phyloP scores from a whole-genome alignment of 2,329 filamentous ascomycete genomes.

The Seiridium unicorne region DNA sequence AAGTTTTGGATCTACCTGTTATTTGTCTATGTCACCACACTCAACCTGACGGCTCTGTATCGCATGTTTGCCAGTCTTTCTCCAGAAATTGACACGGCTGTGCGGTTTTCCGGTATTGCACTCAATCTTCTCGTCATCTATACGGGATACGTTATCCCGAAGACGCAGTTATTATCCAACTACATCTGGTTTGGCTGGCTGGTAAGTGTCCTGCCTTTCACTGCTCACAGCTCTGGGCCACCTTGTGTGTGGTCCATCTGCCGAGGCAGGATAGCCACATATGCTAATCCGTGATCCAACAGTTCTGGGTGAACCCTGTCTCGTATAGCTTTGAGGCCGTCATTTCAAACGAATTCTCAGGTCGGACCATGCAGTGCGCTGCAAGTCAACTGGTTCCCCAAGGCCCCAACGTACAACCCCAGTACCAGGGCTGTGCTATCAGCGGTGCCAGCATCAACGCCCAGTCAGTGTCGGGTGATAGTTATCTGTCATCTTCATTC shows the following conservation, averaged over 20 bases:
- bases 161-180: slow-evolving; percentile 50
- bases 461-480: slow-evolving; percentile 48
- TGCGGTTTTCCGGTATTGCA: slow-evolving; percentile 53
- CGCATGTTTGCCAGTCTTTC: slow-evolving; percentile 30
- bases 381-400: slow-evolving; percentile 44
- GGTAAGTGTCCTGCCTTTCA: neutral
- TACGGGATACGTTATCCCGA: slow-evolving; percentile 63
- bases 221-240: too few species aligned
- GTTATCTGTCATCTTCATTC: slow-evolving; percentile 52
- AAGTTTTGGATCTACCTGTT: slow-evolving; percentile 67
- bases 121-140: slow-evolving; percentile 65
- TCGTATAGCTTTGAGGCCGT: slow-evolving; percentile 65
- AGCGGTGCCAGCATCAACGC: slow-evolving; percentile 50
- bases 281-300: neutral
- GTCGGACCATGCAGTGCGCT: slow-evolving; percentile 48
- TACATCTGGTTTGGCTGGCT: slow-evolving; percentile 73
- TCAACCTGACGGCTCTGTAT: slow-evolving; percentile 27
- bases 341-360: slow-evolving; percentile 52
- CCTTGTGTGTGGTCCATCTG: too few species aligned
- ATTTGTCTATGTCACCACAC: slow-evolving; percentile 42
- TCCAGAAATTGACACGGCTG: slow-evolving; percentile 55
- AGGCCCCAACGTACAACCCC: slow-evolving; percentile 35
- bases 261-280: too few species aligned
- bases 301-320: slow-evolving; percentile 61
- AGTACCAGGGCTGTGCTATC: slow-evolving; percentile 54